Percentiles rank a stretch among this genome's conserved stretches.
Conservation (phyloP, 2,329 filamentous ascomycete species). For the Acephala macrosclerotiorum region DNA sequence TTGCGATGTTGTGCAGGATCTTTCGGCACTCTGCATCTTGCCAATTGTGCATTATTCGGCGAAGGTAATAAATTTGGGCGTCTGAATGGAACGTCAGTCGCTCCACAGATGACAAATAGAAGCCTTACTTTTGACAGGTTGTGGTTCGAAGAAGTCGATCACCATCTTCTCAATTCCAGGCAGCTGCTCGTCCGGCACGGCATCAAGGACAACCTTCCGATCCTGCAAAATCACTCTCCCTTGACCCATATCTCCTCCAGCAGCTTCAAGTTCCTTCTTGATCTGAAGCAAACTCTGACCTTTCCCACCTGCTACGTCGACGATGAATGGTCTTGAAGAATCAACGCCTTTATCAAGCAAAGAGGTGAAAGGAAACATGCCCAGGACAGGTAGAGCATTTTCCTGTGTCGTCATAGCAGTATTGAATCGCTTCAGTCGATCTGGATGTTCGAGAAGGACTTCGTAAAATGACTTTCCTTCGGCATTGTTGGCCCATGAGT, state of each 20-base stretch:
- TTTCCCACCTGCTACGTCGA: constrained; percentile 24
- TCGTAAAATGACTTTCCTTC: constrained; percentile 28
- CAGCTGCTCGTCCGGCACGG: constrained; percentile 22
- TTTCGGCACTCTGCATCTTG: constrained; percentile 26
- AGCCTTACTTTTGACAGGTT: constrained; percentile 17
- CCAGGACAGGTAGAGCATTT: constrained; percentile 24
- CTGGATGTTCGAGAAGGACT: constrained; percentile 22
- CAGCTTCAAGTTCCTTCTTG: constrained; percentile 17
- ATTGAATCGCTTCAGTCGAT: constrained; percentile 26
- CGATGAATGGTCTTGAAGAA: constrained; percentile 18
- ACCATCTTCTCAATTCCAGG: constrained; percentile 24
- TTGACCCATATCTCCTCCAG: neutral
- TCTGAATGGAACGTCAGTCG: constrained; percentile 21
- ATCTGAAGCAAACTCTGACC: constrained; percentile 22
- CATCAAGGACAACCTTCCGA: constrained; percentile 27
- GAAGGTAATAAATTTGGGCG: constrained; percentile 39
- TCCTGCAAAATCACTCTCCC: constrained; percentile 28
- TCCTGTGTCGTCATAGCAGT: constrained; percentile 29
- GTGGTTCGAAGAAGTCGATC: constrained; percentile 25
- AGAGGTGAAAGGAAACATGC: constrained; percentile 28
- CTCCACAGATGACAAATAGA: neutral
- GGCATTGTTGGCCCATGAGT: constrained; percentile 24
- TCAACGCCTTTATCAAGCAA: constrained; percentile 20
- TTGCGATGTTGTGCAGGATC: constrained; percentile 36
- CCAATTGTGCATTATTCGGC: constrained; percentile 38